Base-by-base conservation (phyloP, 2,329 filamentous ascomycete species). In the Pyrenophora seminiperda region DNA sequence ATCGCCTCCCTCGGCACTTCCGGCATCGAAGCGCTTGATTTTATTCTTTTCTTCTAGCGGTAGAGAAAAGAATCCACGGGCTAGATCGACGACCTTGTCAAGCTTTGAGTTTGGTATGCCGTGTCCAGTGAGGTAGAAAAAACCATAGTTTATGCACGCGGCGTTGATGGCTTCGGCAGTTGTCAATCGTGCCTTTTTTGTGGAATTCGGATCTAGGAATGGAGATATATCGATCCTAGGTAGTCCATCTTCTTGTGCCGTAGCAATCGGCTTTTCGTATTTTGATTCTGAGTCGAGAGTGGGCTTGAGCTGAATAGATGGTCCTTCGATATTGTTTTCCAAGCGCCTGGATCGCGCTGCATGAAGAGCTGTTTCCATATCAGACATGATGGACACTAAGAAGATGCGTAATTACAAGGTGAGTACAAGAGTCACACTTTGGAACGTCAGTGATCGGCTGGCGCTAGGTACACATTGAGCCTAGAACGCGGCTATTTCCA, bases 121-220 rank as follows among this genome's bases (percentile, higher is more conserved):
- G 55, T 77, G 75, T 4, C 71, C 71, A 27, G 63, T 73, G 2
- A 77, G 69, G 53, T 77, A 76, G 60, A 77, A 75, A 63, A 77
- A 77, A 46, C 75, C 75, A 43, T 73, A 73, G 36, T 67, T 58
- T 13, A 56, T 55, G 58, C 74, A 77, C 3, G 75, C 75, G 17
- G 51, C 33, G 41, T 70, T 65, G 32, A 75, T 68, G 24, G 72
- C 66, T 5, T 54, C 43, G 2, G 72, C 63, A 9, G 64, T 71
- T 38, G 62, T 54, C 20, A 58, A 22, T 43, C 63, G 61, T 7
- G 60, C 41, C 15, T 56, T 30, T 1, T 41, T n/a, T 3, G 65
- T 27, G 1, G 63, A 58, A 3, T 22, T 3, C 0, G 68, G 45
- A 19, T 61, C 41, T 10, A 76, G 56, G 52, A 73, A 77, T 4